These are phyloP conservation scores for Hirsutella minnesotensis DNA, from an alignment of 2,329 filamentous ascomycete species.

Conservation along the genomic window DNA sequence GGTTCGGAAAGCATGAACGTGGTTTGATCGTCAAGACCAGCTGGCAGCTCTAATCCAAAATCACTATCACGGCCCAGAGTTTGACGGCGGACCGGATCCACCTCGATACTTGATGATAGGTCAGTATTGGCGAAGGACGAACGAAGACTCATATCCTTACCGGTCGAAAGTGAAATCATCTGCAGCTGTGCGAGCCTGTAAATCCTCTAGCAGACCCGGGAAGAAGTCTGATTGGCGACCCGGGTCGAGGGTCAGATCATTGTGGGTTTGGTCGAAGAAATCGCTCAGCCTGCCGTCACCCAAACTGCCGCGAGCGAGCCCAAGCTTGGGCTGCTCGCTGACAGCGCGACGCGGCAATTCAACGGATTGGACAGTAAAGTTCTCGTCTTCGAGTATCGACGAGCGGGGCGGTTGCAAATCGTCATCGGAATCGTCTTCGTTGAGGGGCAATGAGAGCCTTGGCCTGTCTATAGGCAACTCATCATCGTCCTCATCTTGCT, in stretches of 20 bases:
- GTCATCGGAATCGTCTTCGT: constrained; percentile 33
- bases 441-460: constrained; percentile 42
- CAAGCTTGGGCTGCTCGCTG: constrained; percentile 30
- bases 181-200: constrained; percentile 24
- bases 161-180: constrained; percentile 32
- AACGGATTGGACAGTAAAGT: constrained; percentile 46
- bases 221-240: constrained; percentile 41
- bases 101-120: constrained; percentile 17
- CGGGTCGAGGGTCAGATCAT: constrained; percentile 27
- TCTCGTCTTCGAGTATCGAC: constrained; percentile 44
- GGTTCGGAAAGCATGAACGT: constrained; percentile 36
- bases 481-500: constrained; percentile 37
- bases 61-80: constrained; percentile 34
- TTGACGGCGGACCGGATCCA: constrained; percentile 26
- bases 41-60: constrained; percentile 38
- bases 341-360: constrained; percentile 44
- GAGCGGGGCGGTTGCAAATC: constrained; percentile 41
- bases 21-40: constrained; percentile 34
- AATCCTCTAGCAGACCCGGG: constrained; percentile 31
- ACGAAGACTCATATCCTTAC: constrained; percentile 14
- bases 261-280: constrained; percentile 21
- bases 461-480: constrained; percentile 38
- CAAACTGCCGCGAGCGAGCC: constrained; percentile 41
- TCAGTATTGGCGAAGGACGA: not conserved
- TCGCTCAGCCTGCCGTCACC: constrained; percentile 44